phyloP scores from a whole-genome alignment of 2,329 filamentous ascomycete genomes.

The Colletotrichum orbiculare region DNA sequence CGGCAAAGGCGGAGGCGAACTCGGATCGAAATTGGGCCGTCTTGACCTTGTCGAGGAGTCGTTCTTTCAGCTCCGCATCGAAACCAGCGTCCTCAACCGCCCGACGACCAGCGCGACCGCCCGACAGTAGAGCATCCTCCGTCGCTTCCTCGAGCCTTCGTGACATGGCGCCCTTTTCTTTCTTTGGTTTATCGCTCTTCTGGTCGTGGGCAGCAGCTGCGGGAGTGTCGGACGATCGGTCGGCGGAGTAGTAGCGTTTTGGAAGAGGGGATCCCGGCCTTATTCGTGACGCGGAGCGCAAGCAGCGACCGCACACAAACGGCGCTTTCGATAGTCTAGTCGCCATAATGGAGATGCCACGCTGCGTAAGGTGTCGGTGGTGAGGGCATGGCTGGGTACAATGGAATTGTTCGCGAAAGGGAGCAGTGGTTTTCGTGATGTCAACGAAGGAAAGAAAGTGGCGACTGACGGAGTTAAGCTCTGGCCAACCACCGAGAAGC shows the following conservation, averaged over 20 bases:
- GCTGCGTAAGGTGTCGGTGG: background rate
- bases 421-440: slow-evolving; percentile 24
- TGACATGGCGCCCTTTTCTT: slow-evolving; percentile 58
- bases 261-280: background rate
- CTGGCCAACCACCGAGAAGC: slow-evolving; percentile 13
- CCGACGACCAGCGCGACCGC: slow-evolving; percentile 68
- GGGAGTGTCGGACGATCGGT: slow-evolving; percentile 21
- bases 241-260: slow-evolving; percentile 25
- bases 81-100: slow-evolving; percentile 73
- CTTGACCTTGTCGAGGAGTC: slow-evolving; percentile 66
- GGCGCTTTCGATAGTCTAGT: slow-evolving; percentile 14
- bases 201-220: background rate
- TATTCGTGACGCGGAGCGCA: background rate
- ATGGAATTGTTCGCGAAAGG: background rate
- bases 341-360: slow-evolving; percentile 26
- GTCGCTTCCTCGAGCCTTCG: slow-evolving; percentile 71
- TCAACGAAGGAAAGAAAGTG: slow-evolving; percentile 31
- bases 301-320: slow-evolving; percentile 11
- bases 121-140: slow-evolving; percentile 69
- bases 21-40: slow-evolving; percentile 65
- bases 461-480: slow-evolving; percentile 34
- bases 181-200: background rate
- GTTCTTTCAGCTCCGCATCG: slow-evolving; percentile 70
- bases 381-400: slow-evolving; percentile 5
- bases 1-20: slow-evolving; percentile 59